Evolutionary conservation across 768 basidiomycete genomes (phyloP).

Genomic region (Leucosporidium scottii): DNA sequence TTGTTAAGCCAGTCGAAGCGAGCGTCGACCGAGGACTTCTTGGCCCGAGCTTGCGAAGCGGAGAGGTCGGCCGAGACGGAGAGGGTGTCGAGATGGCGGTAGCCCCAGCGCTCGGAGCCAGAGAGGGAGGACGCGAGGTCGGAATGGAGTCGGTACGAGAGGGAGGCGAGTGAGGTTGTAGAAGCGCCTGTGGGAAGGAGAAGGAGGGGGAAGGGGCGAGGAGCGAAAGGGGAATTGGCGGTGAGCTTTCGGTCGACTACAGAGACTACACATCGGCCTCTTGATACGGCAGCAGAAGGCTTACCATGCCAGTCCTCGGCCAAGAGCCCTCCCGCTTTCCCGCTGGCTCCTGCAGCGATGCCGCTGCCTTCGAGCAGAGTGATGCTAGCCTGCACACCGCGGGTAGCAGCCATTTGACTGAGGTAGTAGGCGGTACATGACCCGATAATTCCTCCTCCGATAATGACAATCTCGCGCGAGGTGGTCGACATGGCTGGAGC

Average conservation of each 20-base stretch:
- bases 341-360: constrained; percentile 70
- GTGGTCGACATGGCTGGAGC: background rate
- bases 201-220: background rate
- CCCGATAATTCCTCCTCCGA: constrained; percentile 83
- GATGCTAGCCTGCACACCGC: constrained; percentile 35
- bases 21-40: background rate
- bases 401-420: constrained; percentile 49
- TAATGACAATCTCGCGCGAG: constrained; percentile 53
- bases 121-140: constrained; percentile 61
- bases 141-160: constrained; percentile 70
- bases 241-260: background rate
- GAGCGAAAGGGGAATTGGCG: background rate
- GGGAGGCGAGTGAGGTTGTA: constrained; percentile 54
- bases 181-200: constrained; percentile 44
- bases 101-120: constrained; percentile 72
- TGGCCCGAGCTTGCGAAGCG: background rate
- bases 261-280: too few species aligned
- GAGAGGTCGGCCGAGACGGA: constrained; percentile 26
- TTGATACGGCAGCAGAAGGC: background rate
- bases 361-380: constrained; percentile 66
- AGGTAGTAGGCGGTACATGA: constrained; percentile 77
- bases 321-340: constrained; percentile 77
- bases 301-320: constrained; percentile 69
- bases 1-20: constrained; percentile 25
- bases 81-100: constrained; percentile 63